These are phyloP conservation scores for Lentinus brumalis DNA, from an alignment of 768 basidiomycete genomes.

Conservation along the genomic window DNA sequence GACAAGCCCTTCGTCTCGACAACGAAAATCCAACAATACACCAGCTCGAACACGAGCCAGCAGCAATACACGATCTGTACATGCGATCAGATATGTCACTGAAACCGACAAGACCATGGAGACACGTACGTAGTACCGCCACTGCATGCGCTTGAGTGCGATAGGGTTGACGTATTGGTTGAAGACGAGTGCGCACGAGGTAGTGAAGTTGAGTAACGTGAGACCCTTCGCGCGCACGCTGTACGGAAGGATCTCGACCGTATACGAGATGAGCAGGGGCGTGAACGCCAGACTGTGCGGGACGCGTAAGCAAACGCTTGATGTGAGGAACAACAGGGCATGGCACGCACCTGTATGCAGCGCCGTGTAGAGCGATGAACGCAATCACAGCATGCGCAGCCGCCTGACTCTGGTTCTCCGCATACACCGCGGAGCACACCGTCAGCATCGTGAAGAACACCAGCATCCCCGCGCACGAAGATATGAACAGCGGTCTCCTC, in stretches of 20 bases:
- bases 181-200: slow-evolving; percentile 82
- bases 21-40: slow-evolving; percentile 67
- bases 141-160: slow-evolving; percentile 60
- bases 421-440: slow-evolving; percentile 60
- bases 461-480: slow-evolving; percentile 58
- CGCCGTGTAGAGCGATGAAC: slow-evolving; percentile 84
- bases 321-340: not conserved
- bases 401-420: slow-evolving; percentile 37
- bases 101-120: not conserved
- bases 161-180: slow-evolving; percentile 89
- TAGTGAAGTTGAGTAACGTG: slow-evolving; percentile 76
- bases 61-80: slow-evolving; percentile 63
- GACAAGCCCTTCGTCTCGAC: slow-evolving; percentile 74
- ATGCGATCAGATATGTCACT: too few relatives aligned
- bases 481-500: slow-evolving; percentile 68
- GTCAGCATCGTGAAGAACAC: slow-evolving; percentile 72
- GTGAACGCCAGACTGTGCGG: slow-evolving; percentile 67
- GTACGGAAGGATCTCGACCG: slow-evolving; percentile 87
- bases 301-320: not conserved
- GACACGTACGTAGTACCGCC: slow-evolving; percentile 72
- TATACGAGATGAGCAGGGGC: slow-evolving; percentile 84
- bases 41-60: slow-evolving; percentile 68
- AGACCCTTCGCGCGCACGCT: slow-evolving; percentile 84
- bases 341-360: slow-evolving; percentile 63
- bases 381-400: slow-evolving; percentile 76